phyloP scores from a whole-genome alignment of 75 land plant genomes.

The Cunninghamia lanceolata region DNA sequence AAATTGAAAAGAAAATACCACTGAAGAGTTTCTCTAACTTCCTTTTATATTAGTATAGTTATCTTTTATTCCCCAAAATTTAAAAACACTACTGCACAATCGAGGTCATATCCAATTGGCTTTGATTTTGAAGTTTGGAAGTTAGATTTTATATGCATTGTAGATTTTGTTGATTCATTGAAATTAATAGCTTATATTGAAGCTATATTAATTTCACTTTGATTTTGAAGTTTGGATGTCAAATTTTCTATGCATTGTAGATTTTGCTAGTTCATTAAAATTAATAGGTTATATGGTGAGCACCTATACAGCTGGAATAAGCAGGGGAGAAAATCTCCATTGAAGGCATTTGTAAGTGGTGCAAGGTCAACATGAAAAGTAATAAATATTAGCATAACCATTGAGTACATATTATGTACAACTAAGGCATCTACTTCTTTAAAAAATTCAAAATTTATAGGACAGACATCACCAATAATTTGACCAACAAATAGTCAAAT shows the following conservation, averaged over 20 bases:
- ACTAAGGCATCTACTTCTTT: too few species aligned
- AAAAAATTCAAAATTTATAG: too few species aligned
- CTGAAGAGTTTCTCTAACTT: too few species aligned
- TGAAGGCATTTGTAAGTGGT: neutral
- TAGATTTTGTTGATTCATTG: neutral
- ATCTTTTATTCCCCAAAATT: too few species aligned
- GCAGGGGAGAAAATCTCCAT: neutral
- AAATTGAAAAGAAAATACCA: neutral
- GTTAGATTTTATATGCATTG: neutral
- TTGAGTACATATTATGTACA: too few species aligned
- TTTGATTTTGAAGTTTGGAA: neutral
- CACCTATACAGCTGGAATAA: neutral
- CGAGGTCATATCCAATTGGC: neutral
- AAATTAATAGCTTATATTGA: neutral
- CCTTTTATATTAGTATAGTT: too few species aligned
- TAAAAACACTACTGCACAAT: neutral
- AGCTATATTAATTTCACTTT: neutral
- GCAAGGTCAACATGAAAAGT: neutral
- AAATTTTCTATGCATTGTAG: neutral
- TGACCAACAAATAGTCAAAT: too few species aligned
- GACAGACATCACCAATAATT: too few species aligned
- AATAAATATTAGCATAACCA: neutral
- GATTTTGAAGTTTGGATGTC: neutral
- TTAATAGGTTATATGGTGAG: neutral
- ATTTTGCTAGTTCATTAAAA: neutral